Evolutionary conservation across 352 stramenopile genomes (phyloP), one percentile per base, ranked within the genome.

Genomic region (Globisporangium canariense): DNA sequence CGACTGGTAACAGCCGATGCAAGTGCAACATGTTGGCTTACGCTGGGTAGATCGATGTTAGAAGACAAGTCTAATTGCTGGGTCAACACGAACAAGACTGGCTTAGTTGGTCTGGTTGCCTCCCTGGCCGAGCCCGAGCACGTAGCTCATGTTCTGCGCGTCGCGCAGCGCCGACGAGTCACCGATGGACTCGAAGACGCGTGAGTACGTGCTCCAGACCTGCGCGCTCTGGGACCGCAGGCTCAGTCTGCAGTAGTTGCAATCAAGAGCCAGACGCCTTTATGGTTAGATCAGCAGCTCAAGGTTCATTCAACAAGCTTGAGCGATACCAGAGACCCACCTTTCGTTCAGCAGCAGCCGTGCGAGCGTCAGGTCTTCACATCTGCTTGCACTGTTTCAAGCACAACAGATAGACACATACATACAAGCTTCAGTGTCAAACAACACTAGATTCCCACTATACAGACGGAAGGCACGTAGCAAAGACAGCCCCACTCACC

Each of bases 91-190:
- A 22, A 16, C 10, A 16, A 6, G 2, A 4, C 28, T 14, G 16
- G 6, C 14, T 65, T 88, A 90, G 65, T 90, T 85, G 49, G 83
- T 91, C 62, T 87, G 65, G 66, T 91, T 88, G 64, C 85, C 85
- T 45, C 83, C 81, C 68, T 91, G 85, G 8, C 85, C 85, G 40
- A 93, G 71, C 3, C 87, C 87, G 50, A 96, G 76, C 50, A 94
- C 87, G 73, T 94, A 96, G 72, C 87, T 94, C 85, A 96, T 96
- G 65, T 77, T 86, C 70, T 93, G 82, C n/a, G 87, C 87, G 41
- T 93, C 85, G 34, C 84, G 82, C 53, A 94, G 78, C n/a, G 77
- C 86, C 20, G 80, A 86, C 25, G 77, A 62, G 53, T 96, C 87
- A 40, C 86, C 81, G 53, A 87, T 77, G 10, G 78, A 82, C 62